Conservation (phyloP, 768 basidiomycete species). For the Lentinus brumalis region DNA sequence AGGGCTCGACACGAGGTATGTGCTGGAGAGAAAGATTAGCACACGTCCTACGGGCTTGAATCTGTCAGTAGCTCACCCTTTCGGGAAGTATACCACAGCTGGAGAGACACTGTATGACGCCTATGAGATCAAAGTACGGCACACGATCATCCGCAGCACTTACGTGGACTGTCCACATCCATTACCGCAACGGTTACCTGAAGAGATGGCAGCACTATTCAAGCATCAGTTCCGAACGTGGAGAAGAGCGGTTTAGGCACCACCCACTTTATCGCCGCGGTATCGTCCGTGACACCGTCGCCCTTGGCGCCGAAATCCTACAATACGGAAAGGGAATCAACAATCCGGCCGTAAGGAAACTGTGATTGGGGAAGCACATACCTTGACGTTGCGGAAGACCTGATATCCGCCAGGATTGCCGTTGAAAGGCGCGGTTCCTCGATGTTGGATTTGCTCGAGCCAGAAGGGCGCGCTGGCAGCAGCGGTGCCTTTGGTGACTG, state of each 20-base stretch:
- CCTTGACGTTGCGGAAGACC: conserved; percentile 77
- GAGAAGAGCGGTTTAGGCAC: not conserved
- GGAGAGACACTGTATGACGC: conserved; percentile 46
- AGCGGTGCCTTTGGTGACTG: conserved; percentile 53
- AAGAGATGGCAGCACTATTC: conserved; percentile 61
- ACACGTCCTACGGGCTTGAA: not conserved
- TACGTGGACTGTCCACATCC: conserved; percentile 60
- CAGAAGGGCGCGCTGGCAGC: conserved; percentile 62
- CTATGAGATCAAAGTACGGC: not conserved
- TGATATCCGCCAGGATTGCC: conserved; percentile 53
- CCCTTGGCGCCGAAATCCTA: conserved; percentile 49
- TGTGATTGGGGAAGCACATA: not conserved
- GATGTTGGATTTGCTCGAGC: conserved; percentile 71
- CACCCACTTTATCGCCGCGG: conserved; percentile 68
- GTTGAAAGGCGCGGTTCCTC: conserved; percentile 62
- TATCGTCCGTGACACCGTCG: conserved; percentile 74
- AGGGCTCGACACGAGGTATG: conserved; percentile 66
- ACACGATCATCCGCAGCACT: not conserved
- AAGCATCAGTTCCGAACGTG: not conserved
- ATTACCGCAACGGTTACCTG: conserved; percentile 61
- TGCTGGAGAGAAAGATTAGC: conserved; percentile 38
- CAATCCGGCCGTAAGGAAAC: not conserved
- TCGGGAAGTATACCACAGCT: conserved; percentile 74
- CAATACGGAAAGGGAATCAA: not conserved
- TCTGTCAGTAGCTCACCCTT: conserved; percentile 46